Conservation (phyloP, 2,329 filamentous ascomycete genomes). For the Alternaria brassicae region DNA sequence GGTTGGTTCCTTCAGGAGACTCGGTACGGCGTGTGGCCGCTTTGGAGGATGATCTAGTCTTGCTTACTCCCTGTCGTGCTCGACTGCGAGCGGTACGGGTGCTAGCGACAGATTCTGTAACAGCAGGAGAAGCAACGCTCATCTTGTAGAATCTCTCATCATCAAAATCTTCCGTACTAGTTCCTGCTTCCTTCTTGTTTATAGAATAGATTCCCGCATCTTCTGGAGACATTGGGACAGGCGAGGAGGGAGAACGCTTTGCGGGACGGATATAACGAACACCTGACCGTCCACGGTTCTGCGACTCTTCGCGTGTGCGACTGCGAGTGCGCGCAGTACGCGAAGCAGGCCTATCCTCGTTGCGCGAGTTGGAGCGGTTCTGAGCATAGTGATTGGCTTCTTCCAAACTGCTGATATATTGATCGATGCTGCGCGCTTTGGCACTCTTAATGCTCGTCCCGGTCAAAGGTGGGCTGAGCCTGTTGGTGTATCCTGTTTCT, state of each 20-base stretch:
- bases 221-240: slow-evolving; percentile 92
- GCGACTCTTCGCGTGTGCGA: slow-evolving; percentile 65
- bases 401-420: slow-evolving; percentile 87
- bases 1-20: slow-evolving; percentile 43
- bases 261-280: slow-evolving; percentile 74
- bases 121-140: slow-evolving; percentile 43
- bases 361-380: slow-evolving; percentile 47
- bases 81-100: slow-evolving; percentile 47
- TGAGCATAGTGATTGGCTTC: slow-evolving; percentile 69
- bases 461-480: slow-evolving; percentile 56
- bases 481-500: slow-evolving; percentile 57
- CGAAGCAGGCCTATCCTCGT: slow-evolving; percentile 56
- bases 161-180: slow-evolving; percentile 56
- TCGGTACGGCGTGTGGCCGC: slow-evolving; percentile 39
- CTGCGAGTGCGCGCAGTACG: slow-evolving; percentile 57
- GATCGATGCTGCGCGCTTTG: slow-evolving; percentile 73
- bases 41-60: slow-evolving; percentile 49
- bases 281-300: slow-evolving; percentile 72
- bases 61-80: slow-evolving; percentile 41
- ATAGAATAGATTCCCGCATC: slow-evolving; percentile 64
- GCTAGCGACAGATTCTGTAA: slow-evolving; percentile 48
- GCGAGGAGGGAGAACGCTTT: slow-evolving; percentile 89
- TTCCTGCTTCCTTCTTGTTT: slow-evolving; percentile 50
- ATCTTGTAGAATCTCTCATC: slow-evolving; percentile 59
- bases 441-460: slow-evolving; percentile 62